Conservation (phyloP, 2,329 filamentous ascomycete species). For the Fusarium luffae region DNA sequence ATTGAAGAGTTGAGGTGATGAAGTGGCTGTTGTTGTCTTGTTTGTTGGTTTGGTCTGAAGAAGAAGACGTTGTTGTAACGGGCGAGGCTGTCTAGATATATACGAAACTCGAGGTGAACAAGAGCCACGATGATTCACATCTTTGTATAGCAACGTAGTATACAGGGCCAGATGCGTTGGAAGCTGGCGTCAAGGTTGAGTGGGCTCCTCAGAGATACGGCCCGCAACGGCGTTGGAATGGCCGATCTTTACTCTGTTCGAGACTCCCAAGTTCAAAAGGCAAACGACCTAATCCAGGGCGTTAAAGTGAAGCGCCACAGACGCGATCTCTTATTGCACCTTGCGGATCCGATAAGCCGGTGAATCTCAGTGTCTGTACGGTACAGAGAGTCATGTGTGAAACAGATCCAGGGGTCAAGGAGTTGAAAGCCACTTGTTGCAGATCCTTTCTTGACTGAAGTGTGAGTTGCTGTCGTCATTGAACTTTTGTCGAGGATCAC, state of each 20-base stretch:
- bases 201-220: not conserved
- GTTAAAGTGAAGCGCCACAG: constrained; percentile 35
- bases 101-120: not conserved
- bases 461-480: constrained; percentile 2
- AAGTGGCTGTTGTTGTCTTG: not conserved
- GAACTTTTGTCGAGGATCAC: not conserved
- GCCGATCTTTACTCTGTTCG: constrained; percentile 33
- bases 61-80: not conserved
- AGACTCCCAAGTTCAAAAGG: constrained; percentile 16
- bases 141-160: not conserved
- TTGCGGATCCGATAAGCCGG: constrained; percentile 10
- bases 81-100: constrained; percentile 29
- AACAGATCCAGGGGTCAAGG: constrained; percentile 21
- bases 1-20: not conserved
- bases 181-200: constrained; percentile 28
- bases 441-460: constrained; percentile 14
- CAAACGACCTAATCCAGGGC: constrained; percentile 15
- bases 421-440: constrained; percentile 30
- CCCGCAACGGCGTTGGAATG: constrained; percentile 30
- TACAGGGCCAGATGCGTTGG: constrained; percentile 21
- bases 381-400: constrained; percentile 17
- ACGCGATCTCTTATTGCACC: not conserved
- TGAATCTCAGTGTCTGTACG: not conserved
- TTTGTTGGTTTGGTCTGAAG: constrained; percentile 11
- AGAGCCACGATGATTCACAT: not conserved